Base-by-base conservation (phyloP, 108 stramenopile genomes). In the Licmophora abbreviata region DNA sequence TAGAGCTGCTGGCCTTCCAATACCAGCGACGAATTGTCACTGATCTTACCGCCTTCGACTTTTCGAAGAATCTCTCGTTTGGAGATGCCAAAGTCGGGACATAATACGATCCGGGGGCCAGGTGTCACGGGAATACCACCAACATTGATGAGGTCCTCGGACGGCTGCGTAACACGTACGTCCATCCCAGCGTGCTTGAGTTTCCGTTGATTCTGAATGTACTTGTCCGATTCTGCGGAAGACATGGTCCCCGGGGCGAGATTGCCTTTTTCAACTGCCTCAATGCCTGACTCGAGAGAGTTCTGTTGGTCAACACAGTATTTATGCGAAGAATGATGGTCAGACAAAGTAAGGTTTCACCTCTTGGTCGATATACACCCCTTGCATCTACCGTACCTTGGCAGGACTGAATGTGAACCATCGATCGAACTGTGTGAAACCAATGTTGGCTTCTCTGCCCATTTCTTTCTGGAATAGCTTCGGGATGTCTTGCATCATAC, bases 401-500 rank as follows among this genome's bases (percentile, higher is more conserved):
- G 96, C 96, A 1, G 96, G 96, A 29, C 88, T 91, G 56, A 97
- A 97, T 6, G 93, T 87, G 30, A 95, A 83, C 93, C 93, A 95
- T 40, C 94, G 77, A 63, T 95, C 87, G 54, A 95, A 84, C 77
- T 73, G 85, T 11, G 97, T 97, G 56, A 98, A 99, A 14, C 98
- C 98, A 63, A 99, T 94, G 58, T 88, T 93, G 37, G 73, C 77
- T 29, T 76, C 72, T 10, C 54, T 68, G 25, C 83, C 83, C 79
- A 86, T 80, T 64, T 95, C 93, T 54, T 94, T 86, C 56, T 91
- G 78, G 51, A 97, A 86, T 1, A 94, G 44, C 71, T 95, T 95
- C 0, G 98, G 98, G 68, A 94, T 95, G 62, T 99, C 98, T 58
- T 90, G 88, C 96, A 99, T 99, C 98, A 99, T 99, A 75, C 96